These are phyloP conservation scores for Penicillium occitanis DNA, from an alignment of 2,329 filamentous ascomycete species.

Conservation along the genomic window DNA sequence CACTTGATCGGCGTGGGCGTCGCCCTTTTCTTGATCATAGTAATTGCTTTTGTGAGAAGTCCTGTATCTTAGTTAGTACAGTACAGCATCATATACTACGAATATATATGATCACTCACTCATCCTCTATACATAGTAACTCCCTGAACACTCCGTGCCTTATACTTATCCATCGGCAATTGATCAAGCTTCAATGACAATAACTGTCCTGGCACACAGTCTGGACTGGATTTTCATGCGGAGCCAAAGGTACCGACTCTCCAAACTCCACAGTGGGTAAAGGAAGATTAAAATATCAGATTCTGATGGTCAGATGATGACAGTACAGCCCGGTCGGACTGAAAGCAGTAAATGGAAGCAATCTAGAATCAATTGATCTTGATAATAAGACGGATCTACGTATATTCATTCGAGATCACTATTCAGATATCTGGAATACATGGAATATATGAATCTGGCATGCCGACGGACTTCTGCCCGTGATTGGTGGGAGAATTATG, in stretches of 20 bases:
- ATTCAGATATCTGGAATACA: not conserved
- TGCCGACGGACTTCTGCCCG: not conserved
- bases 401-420: not conserved
- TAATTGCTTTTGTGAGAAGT: not conserved
- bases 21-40: not conserved
- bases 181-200: not conserved
- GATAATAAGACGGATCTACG: not conserved
- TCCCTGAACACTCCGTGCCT: not conserved
- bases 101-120: not conserved
- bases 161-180: not conserved
- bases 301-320: slow-evolving; percentile 3
- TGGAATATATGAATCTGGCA: not conserved
- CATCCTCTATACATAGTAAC: no score
- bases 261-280: slow-evolving; percentile 6
- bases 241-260: not conserved
- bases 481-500: slow-evolving; percentile 17
- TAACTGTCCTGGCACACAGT: not conserved
- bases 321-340: not conserved
- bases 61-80: not conserved
- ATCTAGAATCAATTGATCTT: not conserved
- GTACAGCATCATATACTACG: not conserved
- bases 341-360: not conserved
- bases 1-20: slow-evolving; percentile 6
- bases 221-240: not conserved
- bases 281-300: not conserved